A percentile compares a stretch with the other conserved stretches of the same genome.
Conservation (phyloP, 306 rosid species). For the Casuarina cunninghamiana region DNA sequence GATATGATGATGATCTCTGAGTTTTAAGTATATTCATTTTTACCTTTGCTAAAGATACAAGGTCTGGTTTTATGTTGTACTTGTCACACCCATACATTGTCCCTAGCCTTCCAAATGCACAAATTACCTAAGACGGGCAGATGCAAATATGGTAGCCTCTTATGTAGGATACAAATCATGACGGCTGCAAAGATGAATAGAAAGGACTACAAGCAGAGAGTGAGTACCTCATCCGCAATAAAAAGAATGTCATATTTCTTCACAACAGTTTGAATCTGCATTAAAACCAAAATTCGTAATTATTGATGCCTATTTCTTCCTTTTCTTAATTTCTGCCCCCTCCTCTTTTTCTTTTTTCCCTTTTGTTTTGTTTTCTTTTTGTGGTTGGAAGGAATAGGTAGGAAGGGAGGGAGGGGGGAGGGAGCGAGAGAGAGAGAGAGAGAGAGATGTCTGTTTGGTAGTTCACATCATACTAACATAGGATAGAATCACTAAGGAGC, state of each 20-base stretch:
- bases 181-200: constrained; percentile 1
- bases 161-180: constrained; percentile 16
- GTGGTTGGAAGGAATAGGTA: no score
- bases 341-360: not conserved
- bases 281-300: constrained; percentile 23
- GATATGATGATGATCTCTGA: constrained; percentile 4
- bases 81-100: constrained; percentile 87
- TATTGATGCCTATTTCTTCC: not conserved
- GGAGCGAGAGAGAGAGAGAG: not conserved
- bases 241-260: constrained; percentile 97
- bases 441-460: constrained; percentile 1
- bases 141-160: constrained; percentile 24
- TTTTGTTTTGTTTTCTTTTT: no score
- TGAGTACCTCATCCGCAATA: constrained; percentile 87
- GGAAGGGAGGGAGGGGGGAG: no score
- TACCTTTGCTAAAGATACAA: constrained; percentile 93
- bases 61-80: constrained; percentile 90
- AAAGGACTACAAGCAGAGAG: constrained; percentile 22
- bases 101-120: constrained; percentile 97
- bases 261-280: constrained; percentile 84
- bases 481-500: not conserved
- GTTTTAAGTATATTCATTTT: constrained; percentile 13
- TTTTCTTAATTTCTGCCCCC: no score
- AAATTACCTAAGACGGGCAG: constrained; percentile 58
- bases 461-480: not conserved